These are phyloP conservation scores for Colletotrichum cordylinicola DNA, from an alignment of 2,329 filamentous ascomycete genomes.

Conservation along the genomic window DNA sequence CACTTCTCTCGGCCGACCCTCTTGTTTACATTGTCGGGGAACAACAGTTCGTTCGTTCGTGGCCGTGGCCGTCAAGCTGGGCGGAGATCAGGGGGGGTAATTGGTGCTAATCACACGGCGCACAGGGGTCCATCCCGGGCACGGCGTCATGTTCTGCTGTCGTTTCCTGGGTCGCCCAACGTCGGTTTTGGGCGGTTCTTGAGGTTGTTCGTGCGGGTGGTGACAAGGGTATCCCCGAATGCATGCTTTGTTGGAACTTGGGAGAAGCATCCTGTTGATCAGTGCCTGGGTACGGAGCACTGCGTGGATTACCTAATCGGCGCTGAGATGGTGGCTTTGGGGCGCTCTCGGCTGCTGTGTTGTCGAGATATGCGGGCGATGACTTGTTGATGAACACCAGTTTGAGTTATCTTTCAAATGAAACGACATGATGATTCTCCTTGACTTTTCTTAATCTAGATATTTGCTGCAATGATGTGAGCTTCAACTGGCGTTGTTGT, in stretches of 20 bases:
- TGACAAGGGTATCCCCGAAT: neutral
- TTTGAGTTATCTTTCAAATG: neutral
- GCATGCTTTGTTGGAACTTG: neutral
- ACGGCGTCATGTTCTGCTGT: neutral
- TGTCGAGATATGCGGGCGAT: neutral
- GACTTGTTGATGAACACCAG: neutral
- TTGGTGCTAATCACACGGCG: conserved; percentile 6
- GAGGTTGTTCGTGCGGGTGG: neutral
- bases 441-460: neutral
- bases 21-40: conserved; percentile 4
- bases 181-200: neutral
- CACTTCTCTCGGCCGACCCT: neutral
- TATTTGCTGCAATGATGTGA: neutral
- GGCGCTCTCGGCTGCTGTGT: neutral
- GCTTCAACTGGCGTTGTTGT: neutral
- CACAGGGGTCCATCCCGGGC: conserved; percentile 1
- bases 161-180: neutral
- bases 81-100: neutral
- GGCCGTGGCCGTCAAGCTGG: neutral
- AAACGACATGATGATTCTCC: rapidly evolving
- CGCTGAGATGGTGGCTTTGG: neutral
- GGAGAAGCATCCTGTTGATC: neutral
- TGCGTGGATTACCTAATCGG: neutral
- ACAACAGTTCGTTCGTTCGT: neutral
- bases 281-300: neutral